Evolutionary conservation across 345 rosid species (phyloP).

Genomic region (Lepidium sativum): DNA sequence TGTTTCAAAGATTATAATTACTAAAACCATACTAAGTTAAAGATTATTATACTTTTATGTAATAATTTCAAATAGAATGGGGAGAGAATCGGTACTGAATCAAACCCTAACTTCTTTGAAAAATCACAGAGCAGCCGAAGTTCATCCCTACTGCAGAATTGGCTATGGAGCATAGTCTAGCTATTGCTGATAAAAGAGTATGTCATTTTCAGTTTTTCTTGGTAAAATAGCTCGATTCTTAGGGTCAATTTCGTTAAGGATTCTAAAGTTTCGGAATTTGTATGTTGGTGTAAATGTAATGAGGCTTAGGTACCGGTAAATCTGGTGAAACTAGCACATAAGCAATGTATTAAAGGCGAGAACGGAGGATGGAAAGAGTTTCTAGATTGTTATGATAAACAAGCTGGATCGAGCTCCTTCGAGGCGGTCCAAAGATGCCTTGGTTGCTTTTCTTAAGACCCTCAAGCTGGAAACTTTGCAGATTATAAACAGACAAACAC

Average conservation of each 20-base stretch:
- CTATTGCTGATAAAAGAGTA: background rate
- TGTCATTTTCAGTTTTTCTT: background rate
- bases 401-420: background rate
- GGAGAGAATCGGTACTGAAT: too few relatives aligned
- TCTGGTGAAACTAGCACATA: background rate
- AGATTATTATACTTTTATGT: too few relatives aligned
- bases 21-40: too few relatives aligned
- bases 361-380: background rate
- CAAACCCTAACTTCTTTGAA: too few relatives aligned
- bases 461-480: conserved; percentile 30
- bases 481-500: background rate
- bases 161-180: background rate
- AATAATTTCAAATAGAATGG: too few relatives aligned
- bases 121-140: too few relatives aligned
- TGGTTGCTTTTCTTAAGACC: conserved; percentile 41
- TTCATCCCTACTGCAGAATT: background rate
- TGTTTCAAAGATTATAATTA: too few relatives aligned
- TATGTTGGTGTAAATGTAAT: too few relatives aligned
- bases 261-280: background rate
- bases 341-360: background rate
- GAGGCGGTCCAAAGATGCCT: background rate
- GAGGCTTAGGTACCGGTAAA: background rate
- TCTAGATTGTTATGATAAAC: background rate
- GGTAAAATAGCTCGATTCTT: background rate
- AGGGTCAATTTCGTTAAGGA: background rate